These are phyloP conservation scores for Berkeleyomyces basicola DNA, from an alignment of 2,329 filamentous ascomycete genomes.

Conservation along the genomic window DNA sequence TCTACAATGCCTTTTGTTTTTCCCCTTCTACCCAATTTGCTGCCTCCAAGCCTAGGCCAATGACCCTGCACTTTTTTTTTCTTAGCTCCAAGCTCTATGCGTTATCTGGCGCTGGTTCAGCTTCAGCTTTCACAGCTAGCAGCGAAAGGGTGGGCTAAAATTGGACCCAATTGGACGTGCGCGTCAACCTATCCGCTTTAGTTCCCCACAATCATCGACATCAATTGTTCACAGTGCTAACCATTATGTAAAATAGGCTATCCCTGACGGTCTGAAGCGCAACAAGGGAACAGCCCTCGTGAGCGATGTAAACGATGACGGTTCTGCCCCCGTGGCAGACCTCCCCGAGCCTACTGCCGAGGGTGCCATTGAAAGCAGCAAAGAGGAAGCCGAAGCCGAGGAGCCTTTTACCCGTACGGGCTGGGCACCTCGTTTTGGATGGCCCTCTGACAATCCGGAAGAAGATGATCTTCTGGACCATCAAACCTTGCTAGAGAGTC, in stretches of 20 bases:
- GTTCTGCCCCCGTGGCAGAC: conserved; percentile 52
- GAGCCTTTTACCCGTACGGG: conserved; percentile 41
- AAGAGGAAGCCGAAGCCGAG: conserved; percentile 37
- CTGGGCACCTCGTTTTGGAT: conserved; percentile 78
- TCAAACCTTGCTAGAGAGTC: conserved; percentile 69
- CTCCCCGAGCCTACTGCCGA: conserved; percentile 59
- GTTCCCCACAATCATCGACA: not conserved
- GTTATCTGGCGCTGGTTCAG: not conserved
- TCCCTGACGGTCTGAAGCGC: conserved; percentile 48
- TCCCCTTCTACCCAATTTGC: conserved; percentile 3
- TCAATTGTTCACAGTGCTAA: not conserved
- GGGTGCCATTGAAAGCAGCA: conserved; percentile 42
- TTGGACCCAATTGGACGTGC: not conserved
- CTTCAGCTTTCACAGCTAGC: conserved; percentile 13
- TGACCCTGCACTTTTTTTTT: not conserved
- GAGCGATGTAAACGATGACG: conserved; percentile 59
- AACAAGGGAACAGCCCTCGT: conserved; percentile 52
- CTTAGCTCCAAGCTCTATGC: not conserved
- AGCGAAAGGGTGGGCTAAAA: not conserved
- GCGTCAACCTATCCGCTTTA: not conserved
- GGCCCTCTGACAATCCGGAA: conserved; percentile 40
- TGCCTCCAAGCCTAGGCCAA: not conserved
- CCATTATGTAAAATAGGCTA: conserved; percentile 26
- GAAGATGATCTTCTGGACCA: conserved; percentile 66
- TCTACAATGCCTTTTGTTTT: conserved; percentile 6